Evolutionary conservation across 257 asterid genomes (phyloP), one percentile per base, ranked within the genome.

Genomic region (Solanum pennellii): DNA sequence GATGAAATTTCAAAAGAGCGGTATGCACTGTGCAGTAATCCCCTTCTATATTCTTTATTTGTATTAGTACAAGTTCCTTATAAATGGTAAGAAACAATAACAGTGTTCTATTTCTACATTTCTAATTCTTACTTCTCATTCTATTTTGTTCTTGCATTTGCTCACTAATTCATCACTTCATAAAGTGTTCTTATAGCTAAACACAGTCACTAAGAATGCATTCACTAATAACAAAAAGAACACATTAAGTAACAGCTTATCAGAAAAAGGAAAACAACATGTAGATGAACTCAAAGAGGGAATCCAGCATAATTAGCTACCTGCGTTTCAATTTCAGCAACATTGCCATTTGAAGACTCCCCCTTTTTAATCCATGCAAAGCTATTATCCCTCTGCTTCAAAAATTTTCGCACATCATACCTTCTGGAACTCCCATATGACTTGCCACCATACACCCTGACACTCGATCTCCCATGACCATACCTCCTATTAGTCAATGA

Each of bases 301-400:
- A 33, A 83, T 45, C 60, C 18, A 68, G 80, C 68, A 37, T 60
- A 33, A 74, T 87, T 77, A 62, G 83, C 83, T 90, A 91, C 94
- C 95, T 31, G 84, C 79, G 82, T 73, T 66, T 86, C 65, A 90
- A 56, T 69, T 86, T 88, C 85, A 87, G 90, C 87, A 91, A 82
- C 90, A 88, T 49, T 84, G 79, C 82, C 89, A 84, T 87, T 84
- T 7, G 66, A 25, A 66, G 41, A 85, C 69, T 92, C 91, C 88
- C 90, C 93, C 87, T 89, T 93, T 87, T 89, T 92, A 83, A 93
- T 94, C 96, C 96, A 93, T 72, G 35, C 86, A 93, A 49, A 84
- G 65, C 74, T 86, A 75, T 73, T 45, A 60, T 77, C 88, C 41
- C 80, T 65, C 76, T 15, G 83, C 47, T 85, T 85, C 88, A 25